Evolutionary conservation across 768 basidiomycete species (phyloP).

Genomic region (Hysterangium stoloniferum): DNA sequence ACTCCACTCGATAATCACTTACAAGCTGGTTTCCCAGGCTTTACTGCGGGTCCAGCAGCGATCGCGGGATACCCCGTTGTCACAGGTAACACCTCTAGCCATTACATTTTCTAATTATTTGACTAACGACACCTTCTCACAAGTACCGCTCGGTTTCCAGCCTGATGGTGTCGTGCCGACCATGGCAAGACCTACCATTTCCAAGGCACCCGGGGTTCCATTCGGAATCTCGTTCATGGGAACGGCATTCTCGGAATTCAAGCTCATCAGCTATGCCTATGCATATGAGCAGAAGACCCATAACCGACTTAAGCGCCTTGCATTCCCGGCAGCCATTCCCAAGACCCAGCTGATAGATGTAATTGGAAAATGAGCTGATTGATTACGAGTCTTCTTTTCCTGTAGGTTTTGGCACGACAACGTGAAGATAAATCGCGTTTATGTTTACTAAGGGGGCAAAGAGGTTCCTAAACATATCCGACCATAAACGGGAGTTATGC

Average conservation of each 20-base stretch:
- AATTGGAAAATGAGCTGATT: no score
- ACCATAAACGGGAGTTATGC: no score
- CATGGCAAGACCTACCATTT: constrained; percentile 30
- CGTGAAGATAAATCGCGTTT: no score
- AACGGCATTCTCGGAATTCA: constrained; percentile 52
- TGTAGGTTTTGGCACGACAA: no score
- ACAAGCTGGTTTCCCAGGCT: constrained; percentile 14
- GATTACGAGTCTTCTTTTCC: no score
- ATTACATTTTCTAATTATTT: constrained; percentile 2
- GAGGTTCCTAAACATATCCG: no score
- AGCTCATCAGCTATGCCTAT: constrained; percentile 49
- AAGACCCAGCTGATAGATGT: constrained; percentile 25
- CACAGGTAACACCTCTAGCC: constrained; percentile 36
- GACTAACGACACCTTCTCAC: background rate
- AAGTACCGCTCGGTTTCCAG: constrained; percentile 56
- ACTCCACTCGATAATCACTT: background rate
- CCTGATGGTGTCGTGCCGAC: constrained; percentile 32
- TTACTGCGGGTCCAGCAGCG: constrained; percentile 32
- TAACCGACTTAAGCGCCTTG: constrained; percentile 21
- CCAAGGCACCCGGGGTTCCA: constrained; percentile 43
- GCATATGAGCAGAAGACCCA: constrained; percentile 46
- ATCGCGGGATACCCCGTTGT: constrained; percentile 62
- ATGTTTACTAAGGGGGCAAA: no score
- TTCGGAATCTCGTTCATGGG: constrained; percentile 58
- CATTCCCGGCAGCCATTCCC: constrained; percentile 25